Evolutionary conservation across 1,284 basidiomycete species (phyloP), one percentile per base, ranked within the genome.

Genomic region (Irpex rosettiformis): DNA sequence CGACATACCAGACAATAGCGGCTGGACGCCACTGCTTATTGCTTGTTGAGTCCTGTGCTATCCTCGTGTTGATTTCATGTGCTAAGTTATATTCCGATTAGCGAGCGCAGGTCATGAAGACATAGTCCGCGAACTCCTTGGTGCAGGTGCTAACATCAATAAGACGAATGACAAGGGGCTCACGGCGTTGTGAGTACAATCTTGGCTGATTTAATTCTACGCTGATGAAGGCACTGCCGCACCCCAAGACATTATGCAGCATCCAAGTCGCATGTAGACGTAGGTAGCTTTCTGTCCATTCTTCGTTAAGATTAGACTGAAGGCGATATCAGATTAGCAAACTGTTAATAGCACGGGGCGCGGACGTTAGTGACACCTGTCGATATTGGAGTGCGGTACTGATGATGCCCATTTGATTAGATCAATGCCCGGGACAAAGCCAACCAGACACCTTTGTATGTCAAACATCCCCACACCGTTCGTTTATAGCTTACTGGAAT

Each of bases 351-450:
- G 77, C 83, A 54, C 82, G 91, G 70, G 94, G 94, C 48, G 94
- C 94, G 58, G 93, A 97, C 70, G 94, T 94, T 74, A 63, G 79
- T 74, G 55, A 65, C n/a, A 7, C 40, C 11, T 24, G 22, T 42
- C 27, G 37, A 30, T 43, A 33, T 13, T 22, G 40, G 21, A 47
- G 21, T 22, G 52, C 52, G 28, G 42, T 51, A 24, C n/a, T 52
- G 29, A 33, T 52, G 42, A 18, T 60, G 53, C 48, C 16, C 16
- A 11, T 24, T 10, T n/a, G 40, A 58, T 54, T 65, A 96, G 93
- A 91, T 95, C 75, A 98, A 97, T 70, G 89, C 89, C 40, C 89
- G 85, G 74, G 95, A 98, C 78, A 88, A 86, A 66, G 93, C 94
- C 24, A 93, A 89, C 69, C 95, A 98, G 75, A 79, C 88, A 54